A percentile compares a stretch with the other conserved stretches of the same genome.
Evolutionary conservation across 768 basidiomycete genomes (phyloP).

Genomic region (Hericium rajendrae): DNA sequence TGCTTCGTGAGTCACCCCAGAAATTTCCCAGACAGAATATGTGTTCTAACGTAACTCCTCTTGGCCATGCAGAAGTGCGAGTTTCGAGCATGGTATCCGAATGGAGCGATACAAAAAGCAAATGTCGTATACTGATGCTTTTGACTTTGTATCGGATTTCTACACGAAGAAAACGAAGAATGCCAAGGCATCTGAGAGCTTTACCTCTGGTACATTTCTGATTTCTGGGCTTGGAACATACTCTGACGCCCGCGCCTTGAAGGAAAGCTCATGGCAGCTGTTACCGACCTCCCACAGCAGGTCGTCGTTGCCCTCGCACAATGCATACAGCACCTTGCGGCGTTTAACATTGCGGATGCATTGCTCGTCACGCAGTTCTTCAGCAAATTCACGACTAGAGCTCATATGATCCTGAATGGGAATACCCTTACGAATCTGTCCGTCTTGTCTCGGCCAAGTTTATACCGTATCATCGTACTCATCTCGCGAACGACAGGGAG

Average conservation of each 20-base stretch:
- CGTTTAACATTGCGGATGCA: slow-evolving; percentile 71
- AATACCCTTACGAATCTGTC: slow-evolving; percentile 80
- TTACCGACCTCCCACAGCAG: slow-evolving; percentile 58
- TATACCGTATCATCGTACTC: neutral
- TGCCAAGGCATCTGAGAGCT: slow-evolving; percentile 31
- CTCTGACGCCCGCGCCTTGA: slow-evolving; percentile 19
- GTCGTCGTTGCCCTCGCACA: slow-evolving; percentile 69
- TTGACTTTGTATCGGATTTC: slow-evolving; percentile 53
- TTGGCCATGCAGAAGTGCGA: slow-evolving; percentile 7
- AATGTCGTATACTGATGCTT: slow-evolving; percentile 61
- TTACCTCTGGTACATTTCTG: slow-evolving; percentile 31
- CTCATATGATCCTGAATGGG: slow-evolving; percentile 81
- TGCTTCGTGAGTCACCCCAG: slow-evolving; percentile 36
- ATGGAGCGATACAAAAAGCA: slow-evolving; percentile 48
- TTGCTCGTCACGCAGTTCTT: slow-evolving; percentile 75
- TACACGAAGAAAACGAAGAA: slow-evolving; percentile 45
- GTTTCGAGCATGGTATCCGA: slow-evolving; percentile 35
- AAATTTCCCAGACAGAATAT: no score
- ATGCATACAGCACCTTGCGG: slow-evolving; percentile 55
- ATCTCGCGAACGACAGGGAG: slow-evolving; percentile 38
- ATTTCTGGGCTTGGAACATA: neutral
- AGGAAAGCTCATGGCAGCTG: slow-evolving; percentile 50
- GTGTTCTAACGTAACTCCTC: neutral
- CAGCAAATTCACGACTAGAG: slow-evolving; percentile 60
- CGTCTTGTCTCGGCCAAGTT: slow-evolving; percentile 9